Evolutionary conservation across 2,329 filamentous ascomycete species (phyloP).

Genomic region (Lachnellula arida): DNA sequence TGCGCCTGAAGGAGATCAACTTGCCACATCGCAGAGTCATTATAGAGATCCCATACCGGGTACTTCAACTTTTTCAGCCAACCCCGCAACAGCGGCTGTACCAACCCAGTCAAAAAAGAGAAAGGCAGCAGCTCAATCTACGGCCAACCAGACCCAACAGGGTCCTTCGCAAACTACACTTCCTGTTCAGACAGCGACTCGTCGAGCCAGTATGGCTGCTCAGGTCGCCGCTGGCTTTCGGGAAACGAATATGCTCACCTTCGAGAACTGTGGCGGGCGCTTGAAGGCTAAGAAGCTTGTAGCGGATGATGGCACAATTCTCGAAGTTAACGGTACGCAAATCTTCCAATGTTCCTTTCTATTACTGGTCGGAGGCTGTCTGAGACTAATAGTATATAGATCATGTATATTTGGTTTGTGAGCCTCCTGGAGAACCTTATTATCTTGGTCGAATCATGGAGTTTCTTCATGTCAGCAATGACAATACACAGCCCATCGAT

Average conservation of each 20-base stretch:
- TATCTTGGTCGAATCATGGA: slow-evolving; percentile 98
- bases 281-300: slow-evolving; percentile 74
- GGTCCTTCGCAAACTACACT: slow-evolving; percentile 7
- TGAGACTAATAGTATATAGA: slow-evolving; percentile 42
- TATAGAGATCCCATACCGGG: slow-evolving; percentile 49
- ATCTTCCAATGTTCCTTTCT: neutral
- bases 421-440: slow-evolving; percentile 96
- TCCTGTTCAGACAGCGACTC: slow-evolving; percentile 10
- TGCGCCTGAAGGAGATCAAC: slow-evolving; percentile 27
- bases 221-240: slow-evolving; percentile 28
- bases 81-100: slow-evolving; percentile 30
- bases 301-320: slow-evolving; percentile 83
- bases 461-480: slow-evolving; percentile 79
- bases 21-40: slow-evolving; percentile 24
- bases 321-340: slow-evolving; percentile 77
- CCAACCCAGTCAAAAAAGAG: slow-evolving; percentile 68
- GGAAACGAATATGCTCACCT: slow-evolving; percentile 85
- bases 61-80: slow-evolving; percentile 53
- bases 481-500: slow-evolving; percentile 69
- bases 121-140: slow-evolving; percentile 55
- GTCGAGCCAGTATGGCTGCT: slow-evolving; percentile 17
- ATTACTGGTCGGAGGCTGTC: neutral
- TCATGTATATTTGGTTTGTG: slow-evolving; percentile 93
- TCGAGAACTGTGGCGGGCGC: slow-evolving; percentile 64
- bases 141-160: slow-evolving; percentile 14